Percentiles rank a stretch among this genome's conserved stretches.
These are phyloP conservation scores for Ordospora colligata DNA, from an alignment of 371 early-diverging fungal species.

Conservation along the genomic window DNA sequence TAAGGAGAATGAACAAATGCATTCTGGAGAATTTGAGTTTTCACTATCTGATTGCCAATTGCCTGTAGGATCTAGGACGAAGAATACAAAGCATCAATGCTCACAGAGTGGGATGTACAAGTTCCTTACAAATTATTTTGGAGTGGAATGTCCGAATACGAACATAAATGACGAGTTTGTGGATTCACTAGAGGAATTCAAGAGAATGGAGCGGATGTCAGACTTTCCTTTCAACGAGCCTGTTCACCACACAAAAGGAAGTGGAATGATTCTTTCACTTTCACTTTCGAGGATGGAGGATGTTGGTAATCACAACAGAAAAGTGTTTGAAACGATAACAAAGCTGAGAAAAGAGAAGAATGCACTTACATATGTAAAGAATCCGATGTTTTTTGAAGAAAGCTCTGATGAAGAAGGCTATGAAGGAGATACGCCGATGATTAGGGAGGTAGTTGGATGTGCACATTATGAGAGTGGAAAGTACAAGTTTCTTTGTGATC, in stretches of 20 bases:
- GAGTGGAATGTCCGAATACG: neutral
- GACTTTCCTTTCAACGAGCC: constrained; percentile 1
- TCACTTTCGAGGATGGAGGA: neutral
- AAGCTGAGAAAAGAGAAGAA: neutral
- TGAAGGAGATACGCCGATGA: neutral
- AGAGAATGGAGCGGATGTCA: neutral
- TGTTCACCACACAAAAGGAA: neutral
- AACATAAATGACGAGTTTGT: neutral
- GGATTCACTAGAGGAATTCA: neutral
- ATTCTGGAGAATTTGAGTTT: neutral
- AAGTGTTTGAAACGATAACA: neutral
- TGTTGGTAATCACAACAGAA: neutral
- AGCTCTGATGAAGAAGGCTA: neutral
- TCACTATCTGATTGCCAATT: neutral
- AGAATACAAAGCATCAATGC: neutral
- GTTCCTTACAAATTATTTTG: neutral
- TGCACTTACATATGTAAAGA: neutral
- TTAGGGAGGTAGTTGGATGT: neutral
- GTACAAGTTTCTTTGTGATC: neutral
- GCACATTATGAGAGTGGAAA: neutral
- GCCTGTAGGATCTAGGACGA: neutral
- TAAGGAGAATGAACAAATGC: neutral
- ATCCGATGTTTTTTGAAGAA: neutral
- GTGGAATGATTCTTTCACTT: neutral
- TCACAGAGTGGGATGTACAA: constrained; percentile 6